Evolutionary conservation across 495 filamentous ascomycete species (phyloP).

Genomic region (Podospora fimiseda): DNA sequence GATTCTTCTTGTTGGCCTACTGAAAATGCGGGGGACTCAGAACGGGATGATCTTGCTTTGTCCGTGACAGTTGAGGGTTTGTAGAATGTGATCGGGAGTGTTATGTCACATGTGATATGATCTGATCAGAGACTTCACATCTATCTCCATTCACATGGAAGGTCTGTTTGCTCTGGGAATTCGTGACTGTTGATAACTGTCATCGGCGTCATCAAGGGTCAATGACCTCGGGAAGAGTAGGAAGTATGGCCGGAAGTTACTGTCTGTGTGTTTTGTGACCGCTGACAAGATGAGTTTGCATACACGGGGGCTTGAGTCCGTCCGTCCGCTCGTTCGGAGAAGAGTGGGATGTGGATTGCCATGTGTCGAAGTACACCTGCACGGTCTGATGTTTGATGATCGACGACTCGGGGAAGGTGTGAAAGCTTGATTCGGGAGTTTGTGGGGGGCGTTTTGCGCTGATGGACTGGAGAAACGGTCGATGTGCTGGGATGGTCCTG

Average conservation of each 20-base stretch:
- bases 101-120: too few species aligned
- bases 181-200: background rate
- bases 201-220: background rate
- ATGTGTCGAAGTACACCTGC: background rate
- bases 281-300: background rate
- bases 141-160: background rate
- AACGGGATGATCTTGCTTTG: background rate
- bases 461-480: background rate
- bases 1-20: background rate
- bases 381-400: background rate
- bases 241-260: background rate
- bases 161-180: background rate
- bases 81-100: too few species aligned
- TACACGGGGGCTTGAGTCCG: background rate
- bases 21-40: too few species aligned
- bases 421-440: background rate
- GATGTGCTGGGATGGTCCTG: too few species aligned
- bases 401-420: background rate
- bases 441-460: background rate
- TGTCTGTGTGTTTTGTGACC: background rate
- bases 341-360: background rate
- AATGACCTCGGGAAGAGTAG: background rate
- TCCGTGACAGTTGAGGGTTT: background rate
- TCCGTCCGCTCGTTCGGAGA: background rate
- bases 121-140: background rate